Evolutionary conservation across 2,329 filamentous ascomycete species (phyloP), one percentile per base, ranked within the genome.

Genomic region (Anisogramma anomala): DNA sequence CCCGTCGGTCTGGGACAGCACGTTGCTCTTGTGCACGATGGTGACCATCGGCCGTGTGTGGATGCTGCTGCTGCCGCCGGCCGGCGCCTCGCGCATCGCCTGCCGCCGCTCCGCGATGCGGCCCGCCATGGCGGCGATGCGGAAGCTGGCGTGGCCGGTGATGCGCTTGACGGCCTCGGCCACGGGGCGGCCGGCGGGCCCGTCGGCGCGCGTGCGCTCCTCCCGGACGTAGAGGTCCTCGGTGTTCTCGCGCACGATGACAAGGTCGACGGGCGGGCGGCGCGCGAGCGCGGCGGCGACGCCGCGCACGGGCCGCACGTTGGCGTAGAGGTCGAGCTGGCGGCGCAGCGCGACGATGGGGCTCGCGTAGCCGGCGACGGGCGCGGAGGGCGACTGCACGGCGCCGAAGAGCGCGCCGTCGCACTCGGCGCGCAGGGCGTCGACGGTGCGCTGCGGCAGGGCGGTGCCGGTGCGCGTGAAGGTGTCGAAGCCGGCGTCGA

Each of bases 81-180:
- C n/a, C n/a, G n/a, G n/a, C 8, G 65, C 62, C 28, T 79, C 72
- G 48, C 89, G 78, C 53, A 94, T 79, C 58, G 82, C 80, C 59
- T 94, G 84, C 50, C 91, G 74, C 40, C 87, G 79, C 47, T 93
- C 68, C 11, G 91, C 91, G 60, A 98, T 94, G 56, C 96, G 87
- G 43, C 89, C 91, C 6, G 91, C 91, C 71, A 95, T 95, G 55
- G 79, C 74, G 46, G 88, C 83, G 58, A 98, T 98, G 56, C 91
- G 79, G 61, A 70, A 80, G 8, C 78, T 84, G 15, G 91, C 91
- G 49, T 74, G 79, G 64, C 93, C 80, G 10, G 84, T 85, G 58
- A 98, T 98, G 56, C 89, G 84, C 75, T 98, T 98, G 67, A 96
- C 89, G 34, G 91, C 91, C 68, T 96, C 89, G 49, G 91, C 89